Evolutionary conservation across 1,139 yeast species (phyloP), one percentile per base, ranked within the genome.

Genomic region (Taphrina wiesneri): DNA sequence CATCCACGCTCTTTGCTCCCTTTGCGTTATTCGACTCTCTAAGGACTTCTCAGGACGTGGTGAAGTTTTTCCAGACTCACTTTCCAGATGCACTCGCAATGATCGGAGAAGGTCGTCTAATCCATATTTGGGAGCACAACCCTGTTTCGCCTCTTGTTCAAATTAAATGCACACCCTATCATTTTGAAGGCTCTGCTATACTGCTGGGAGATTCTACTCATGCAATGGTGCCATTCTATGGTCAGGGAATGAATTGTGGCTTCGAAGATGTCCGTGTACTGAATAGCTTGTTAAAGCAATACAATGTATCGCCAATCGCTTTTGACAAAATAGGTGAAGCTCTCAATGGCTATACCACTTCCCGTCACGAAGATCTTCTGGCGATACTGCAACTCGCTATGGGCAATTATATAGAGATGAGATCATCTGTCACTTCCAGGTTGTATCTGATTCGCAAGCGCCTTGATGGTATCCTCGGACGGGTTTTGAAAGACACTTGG

Each of bases 201-300:
- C 78, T 92, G 4, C 78, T 92, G 41, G 97, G 97, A 2, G 97
- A 92, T 75, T 96, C 97, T 0, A 96, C 97, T 0, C 98, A 92
- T 76, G 86, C 95, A 17, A 91, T 91, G 97, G 97, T 92, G 3
- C 98, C 98, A 15, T 92, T 92, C 74, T 92, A 91, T 73, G 97
- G 97, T 6, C 98, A 92, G 75, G 98, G 98, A 2, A 88, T 92
- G 95, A 92, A 92, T 75, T 90, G 97, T 74, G 98, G 98, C 0
- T 88, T 92, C 74, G 97, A 92, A 75, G 97, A 92, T 72, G 91
- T 91, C 13, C 80, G 86, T 63, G 84, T 86, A 0, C 78, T 92
- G 26, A 60, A 60, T 28, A 25, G 21, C 30, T 9, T 60, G 7
- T 30, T 60, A 2, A 3, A 60, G 26, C 15, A 39, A 66, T 78